Base-by-base conservation (phyloP, 2,329 filamentous ascomycete genomes). In the Fusarium poae region DNA sequence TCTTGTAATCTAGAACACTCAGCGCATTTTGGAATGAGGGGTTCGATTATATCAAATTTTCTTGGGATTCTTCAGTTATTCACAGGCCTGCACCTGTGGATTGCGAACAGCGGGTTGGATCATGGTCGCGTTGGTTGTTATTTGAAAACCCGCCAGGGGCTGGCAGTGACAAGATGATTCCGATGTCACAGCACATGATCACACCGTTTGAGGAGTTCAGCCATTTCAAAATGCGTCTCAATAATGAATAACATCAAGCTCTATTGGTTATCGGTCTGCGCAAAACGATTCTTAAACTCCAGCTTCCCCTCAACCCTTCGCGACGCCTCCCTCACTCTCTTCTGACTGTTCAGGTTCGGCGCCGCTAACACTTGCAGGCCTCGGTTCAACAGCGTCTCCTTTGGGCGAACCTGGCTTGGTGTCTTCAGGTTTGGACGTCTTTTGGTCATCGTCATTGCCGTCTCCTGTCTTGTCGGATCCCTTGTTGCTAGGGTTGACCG, bases 121-220 rank as follows among this genome's bases (percentile, higher is more conserved):
- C 8, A 34, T 13, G 44, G n/a, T 35, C 34, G 18, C 15, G 32
- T 21, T 52, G 51, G 30, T 40, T 15, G 25, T 43, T 44, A 56
- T 53, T 59, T 12, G 30, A 43, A 39, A 43, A 34, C 12, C 30
- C 37, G 27, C 9, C 57, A 59, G 58, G 34, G 53, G 48, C 34
- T 50, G 48, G 20, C 39, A 68, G 66, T 59, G 67, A 56, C 53
- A 55, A 10, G 11, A 44, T 34, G 21, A n/a, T 15, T 23, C 25
- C 18, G 23, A 55, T 54, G 32, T 46, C 30, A 46, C 23, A 32
- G 37, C 43, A 62, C 39, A 59, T 12, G 18, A 40, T 43, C 21
- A 51, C 30, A 18, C 25, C n/a, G 27, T 20, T 23, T 5, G 15
- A 32, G 5, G 5, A 3, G 1, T 18, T 12, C 10, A 6, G 23